These are phyloP conservation scores for Lactifluus pinguis DNA, from an alignment of 768 basidiomycete species.

Conservation along the genomic window DNA sequence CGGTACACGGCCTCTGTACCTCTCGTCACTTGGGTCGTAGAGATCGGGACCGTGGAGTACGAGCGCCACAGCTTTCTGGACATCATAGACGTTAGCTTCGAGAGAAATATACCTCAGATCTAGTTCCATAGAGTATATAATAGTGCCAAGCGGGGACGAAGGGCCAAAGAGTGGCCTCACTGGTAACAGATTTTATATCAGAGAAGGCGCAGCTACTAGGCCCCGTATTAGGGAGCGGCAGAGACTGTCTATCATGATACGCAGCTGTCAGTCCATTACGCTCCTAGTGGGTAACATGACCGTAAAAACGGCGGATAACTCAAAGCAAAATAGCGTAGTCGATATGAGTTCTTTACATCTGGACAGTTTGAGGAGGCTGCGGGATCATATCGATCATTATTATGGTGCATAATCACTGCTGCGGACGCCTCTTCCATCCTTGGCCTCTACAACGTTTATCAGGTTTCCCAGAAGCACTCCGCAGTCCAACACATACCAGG, in stretches of 20 bases:
- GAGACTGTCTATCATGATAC: neutral
- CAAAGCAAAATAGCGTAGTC: no score
- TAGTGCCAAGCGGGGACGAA: neutral
- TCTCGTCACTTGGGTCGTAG: slow-evolving; percentile 28
- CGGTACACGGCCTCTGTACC: slow-evolving; percentile 25
- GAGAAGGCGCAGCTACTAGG: neutral
- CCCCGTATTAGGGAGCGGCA: neutral
- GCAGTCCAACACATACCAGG: no score
- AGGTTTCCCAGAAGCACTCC: no score
- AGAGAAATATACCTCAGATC: slow-evolving; percentile 27
- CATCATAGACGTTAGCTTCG: slow-evolving; percentile 42
- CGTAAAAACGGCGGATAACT: no score
- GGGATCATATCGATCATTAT: no score
- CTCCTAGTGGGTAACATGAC: no score
- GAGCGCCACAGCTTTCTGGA: slow-evolving; percentile 45
- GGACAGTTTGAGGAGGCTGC: no score
- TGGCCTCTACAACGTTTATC: no score
- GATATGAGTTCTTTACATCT: no score
- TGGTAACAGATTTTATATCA: neutral
- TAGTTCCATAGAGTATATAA: slow-evolving; percentile 29
- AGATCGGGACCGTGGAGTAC: slow-evolving; percentile 54
- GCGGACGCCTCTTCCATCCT: no score
- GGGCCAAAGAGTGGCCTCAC: neutral
- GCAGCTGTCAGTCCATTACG: no score
- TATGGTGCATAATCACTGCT: no score